Conservation (phyloP, 805 yeast genomes). For the Millerozyma acaciae region DNA sequence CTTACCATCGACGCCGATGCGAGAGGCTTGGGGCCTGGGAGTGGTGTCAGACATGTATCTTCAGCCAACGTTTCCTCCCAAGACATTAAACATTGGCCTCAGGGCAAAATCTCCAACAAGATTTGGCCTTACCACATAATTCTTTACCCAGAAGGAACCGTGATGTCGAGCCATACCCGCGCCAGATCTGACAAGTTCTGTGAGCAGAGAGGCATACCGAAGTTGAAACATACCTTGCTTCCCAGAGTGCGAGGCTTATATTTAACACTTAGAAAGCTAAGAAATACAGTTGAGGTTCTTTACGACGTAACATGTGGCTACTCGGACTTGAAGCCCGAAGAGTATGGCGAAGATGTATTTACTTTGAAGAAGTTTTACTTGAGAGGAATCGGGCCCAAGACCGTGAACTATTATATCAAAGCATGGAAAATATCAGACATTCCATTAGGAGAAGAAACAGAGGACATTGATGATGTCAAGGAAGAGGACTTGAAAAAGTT, state of each 20-base stretch:
- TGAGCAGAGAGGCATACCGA: constrained; percentile 42
- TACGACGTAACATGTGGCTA: constrained; percentile 86
- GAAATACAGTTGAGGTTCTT: constrained; percentile 50
- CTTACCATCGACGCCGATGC: constrained; percentile 57
- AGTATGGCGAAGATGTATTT: constrained; percentile 75
- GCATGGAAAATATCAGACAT: constrained; percentile 56
- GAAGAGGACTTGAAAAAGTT: constrained; percentile 48
- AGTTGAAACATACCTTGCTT: constrained; percentile 62
- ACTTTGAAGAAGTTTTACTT: constrained; percentile 62
- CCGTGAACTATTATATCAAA: constrained; percentile 62
- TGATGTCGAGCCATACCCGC: constrained; percentile 63
- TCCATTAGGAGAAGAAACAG: constrained; percentile 46
- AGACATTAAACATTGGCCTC: constrained; percentile 27
- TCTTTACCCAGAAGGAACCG: constrained; percentile 94
- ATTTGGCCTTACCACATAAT: constrained; percentile 56
- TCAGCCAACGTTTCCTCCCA: constrained; percentile 20
- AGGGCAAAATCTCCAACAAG: constrained; percentile 18
- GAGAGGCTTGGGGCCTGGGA: constrained; percentile 52
- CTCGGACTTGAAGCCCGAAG: constrained; percentile 57
- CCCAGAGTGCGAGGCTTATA: constrained; percentile 83
- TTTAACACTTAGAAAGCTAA: constrained; percentile 55
- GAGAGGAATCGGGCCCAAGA: constrained; percentile 66
- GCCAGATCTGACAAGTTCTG: constrained; percentile 57
- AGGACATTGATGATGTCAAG: constrained; percentile 39
- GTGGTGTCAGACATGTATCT: constrained; percentile 34